Conservation (phyloP, 2,329 filamentous ascomycete species). For the Phaeosphaeriaceae sp. region DNA sequence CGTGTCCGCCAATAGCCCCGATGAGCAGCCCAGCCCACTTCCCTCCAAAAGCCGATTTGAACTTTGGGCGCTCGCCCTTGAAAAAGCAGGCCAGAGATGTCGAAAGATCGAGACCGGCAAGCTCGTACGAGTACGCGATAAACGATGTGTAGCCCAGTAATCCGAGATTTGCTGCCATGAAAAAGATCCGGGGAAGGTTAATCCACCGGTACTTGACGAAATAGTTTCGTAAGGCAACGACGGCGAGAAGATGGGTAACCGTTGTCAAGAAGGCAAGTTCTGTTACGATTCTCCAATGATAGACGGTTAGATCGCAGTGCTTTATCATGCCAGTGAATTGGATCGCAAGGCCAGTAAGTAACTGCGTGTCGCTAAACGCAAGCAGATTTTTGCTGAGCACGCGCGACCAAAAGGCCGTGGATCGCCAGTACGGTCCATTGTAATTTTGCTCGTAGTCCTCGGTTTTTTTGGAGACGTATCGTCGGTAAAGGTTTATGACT, state of each 20-base stretch:
- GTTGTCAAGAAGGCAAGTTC: slow-evolving; percentile 42
- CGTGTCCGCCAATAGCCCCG: slow-evolving; percentile 39
- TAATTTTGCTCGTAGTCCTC: slow-evolving; percentile 18
- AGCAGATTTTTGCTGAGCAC: slow-evolving; percentile 43
- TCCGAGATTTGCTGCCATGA: slow-evolving; percentile 39
- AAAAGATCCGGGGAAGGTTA: slow-evolving; percentile 40
- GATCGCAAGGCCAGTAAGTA: slow-evolving; percentile 39
- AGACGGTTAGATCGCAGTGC: slow-evolving; percentile 39
- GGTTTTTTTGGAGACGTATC: slow-evolving; percentile 17
- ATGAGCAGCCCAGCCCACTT: slow-evolving; percentile 37
- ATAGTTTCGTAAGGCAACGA: slow-evolving; percentile 37
- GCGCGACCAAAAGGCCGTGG: slow-evolving; percentile 35
- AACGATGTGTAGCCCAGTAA: slow-evolving; percentile 40
- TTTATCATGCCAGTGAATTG: slow-evolving; percentile 41
- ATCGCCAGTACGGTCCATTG: slow-evolving; percentile 33
- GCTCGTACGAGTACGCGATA: slow-evolving; percentile 37
- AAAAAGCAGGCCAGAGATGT: slow-evolving; percentile 36
- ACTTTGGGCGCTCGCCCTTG: slow-evolving; percentile 25
- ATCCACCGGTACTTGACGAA: slow-evolving; percentile 43
- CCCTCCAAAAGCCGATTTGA: slow-evolving; percentile 31
- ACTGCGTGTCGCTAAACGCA: slow-evolving; percentile 39
- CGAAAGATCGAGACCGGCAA: slow-evolving; percentile 28
- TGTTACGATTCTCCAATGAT: slow-evolving; percentile 38
- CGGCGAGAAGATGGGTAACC: slow-evolving; percentile 37
- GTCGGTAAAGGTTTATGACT: slow-evolving; percentile 24